Base-by-base conservation (phyloP, 1,139 yeast species). In the Tardiomyces blankii region DNA sequence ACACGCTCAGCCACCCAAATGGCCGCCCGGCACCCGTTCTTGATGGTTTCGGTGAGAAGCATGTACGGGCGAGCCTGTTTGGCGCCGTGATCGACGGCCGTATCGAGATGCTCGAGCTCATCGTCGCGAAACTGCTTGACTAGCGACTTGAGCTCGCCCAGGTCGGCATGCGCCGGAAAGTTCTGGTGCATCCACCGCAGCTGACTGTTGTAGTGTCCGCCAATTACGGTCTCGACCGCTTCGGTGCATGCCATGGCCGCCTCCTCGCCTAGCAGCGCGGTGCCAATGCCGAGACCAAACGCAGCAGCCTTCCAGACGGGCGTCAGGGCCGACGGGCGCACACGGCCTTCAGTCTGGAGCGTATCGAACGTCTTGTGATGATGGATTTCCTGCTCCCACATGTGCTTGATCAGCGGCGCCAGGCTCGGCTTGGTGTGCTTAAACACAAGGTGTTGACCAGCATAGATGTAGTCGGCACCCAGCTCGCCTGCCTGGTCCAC, bases 191-290 rank as follows among this genome's bases (percentile, higher is more conserved):
- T 68, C 46, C 82, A 80, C 46, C 99, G 70, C 52, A 91, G 69
- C 63, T 91, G 99, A 51, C 82, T 80, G 59, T 93, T 91, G 66
- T 91, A 91, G 63, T 91, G 99, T 1, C 86, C 85, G 1, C 98
- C 99, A 63, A 91, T 93, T 2, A 93, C 97, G 0, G 98, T 93
- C 65, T 91, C 99, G 0, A 91, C 98, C 0, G 98, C 98, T 50
- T 89, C 97, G 0, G 99, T 91, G 61, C 99, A 93, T 0, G 98
- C 98, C 99, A 91, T 91, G 1, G 98, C 98, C 1, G 96, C 96
- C 61, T 91, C 96, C 58, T 87, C 86, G 25, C 96, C 84, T 52
- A 89, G 67, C 45, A 84, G 58, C 0, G 96, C 97, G 0, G 98
- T 91, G 0, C 82, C 83, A 1, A 78, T 78, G 2, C 99, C 99